Evolutionary conservation across 2,329 filamentous ascomycete genomes (phyloP), one percentile per base, ranked within the genome.

Genomic region (Monascus ruber): DNA sequence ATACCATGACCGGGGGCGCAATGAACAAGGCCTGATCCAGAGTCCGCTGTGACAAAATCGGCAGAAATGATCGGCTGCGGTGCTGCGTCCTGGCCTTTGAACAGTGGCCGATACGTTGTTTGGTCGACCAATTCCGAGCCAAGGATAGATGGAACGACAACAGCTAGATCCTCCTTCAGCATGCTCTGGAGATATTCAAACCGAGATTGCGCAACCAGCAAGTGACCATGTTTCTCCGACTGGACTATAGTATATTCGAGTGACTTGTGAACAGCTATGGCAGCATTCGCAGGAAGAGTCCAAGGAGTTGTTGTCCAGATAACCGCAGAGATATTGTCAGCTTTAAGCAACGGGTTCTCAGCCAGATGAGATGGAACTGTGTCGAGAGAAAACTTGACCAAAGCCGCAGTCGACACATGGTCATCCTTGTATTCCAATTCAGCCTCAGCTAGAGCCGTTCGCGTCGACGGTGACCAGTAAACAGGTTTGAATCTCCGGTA

Each of bases 301-400:
- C 91, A 98, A 0, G 91, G 91, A 1, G 91, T 98, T 0, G 91
- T 98, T 2, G 91, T 98, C 91, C 91, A 98, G 37, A 96, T 85
- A n/a, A 91, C 73, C n/a, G 83, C 85, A 57, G 74, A 82, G 7
- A 95, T 55, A 4, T 69, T 64, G 4, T 71, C 70, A 5, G 62
- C 48, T 24, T 74, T 58, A 3, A 69, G 50, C 25, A 55, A 47
- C 2, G 59, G 48, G 24, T 65, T 61, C 5, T 64, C 52, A 35
- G 54, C 52, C 24, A 80, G 49, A 24, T 63, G 54, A 5, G 64
- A 54, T 0, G 72, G 66, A 8, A 77, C 40, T 6, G 62, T 51
- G 1, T 60, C 59, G 26, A 95, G 69, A 1, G 80, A 83, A 52
- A 93, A 93, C 43, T 77, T 80, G 34, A 98, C 74, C 56, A 77